Conservation (phyloP, 2,329 filamentous ascomycete genomes). For the Cladosporium sp. region DNA sequence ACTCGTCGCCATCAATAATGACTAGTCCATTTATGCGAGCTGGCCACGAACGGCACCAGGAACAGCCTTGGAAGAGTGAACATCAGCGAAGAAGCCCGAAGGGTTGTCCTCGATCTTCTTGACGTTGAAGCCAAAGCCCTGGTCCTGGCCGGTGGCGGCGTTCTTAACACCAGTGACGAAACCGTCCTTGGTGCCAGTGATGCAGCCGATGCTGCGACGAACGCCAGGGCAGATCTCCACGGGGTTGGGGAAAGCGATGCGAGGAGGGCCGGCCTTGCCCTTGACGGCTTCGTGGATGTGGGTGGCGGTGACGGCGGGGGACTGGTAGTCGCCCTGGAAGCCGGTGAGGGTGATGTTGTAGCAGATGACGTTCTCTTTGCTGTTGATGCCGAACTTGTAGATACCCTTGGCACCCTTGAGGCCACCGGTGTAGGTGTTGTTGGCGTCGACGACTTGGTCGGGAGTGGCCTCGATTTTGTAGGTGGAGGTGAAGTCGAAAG, state of each 20-base stretch:
- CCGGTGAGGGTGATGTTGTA: slow-evolving; percentile 41
- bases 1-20: not conserved
- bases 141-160: slow-evolving; percentile 43
- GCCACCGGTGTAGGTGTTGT: slow-evolving; percentile 33
- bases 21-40: not conserved
- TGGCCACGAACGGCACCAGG: slow-evolving; percentile 57
- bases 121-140: slow-evolving; percentile 52
- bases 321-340: slow-evolving; percentile 54
- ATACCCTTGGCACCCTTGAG: slow-evolving; percentile 45
- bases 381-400: slow-evolving; percentile 58
- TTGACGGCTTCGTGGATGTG: slow-evolving; percentile 55
- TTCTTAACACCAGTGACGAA: slow-evolving; percentile 47
- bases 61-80: slow-evolving; percentile 51
- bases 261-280: slow-evolving; percentile 52
- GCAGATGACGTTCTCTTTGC: slow-evolving; percentile 46
- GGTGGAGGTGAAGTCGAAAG: slow-evolving; percentile 48
- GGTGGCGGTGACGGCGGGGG: slow-evolving; percentile 54
- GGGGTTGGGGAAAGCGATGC: slow-evolving; percentile 55
- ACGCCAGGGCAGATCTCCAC: slow-evolving; percentile 35
- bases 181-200: slow-evolving; percentile 37
- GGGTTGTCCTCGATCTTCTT: slow-evolving; percentile 54
- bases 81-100: slow-evolving; percentile 53
- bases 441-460: slow-evolving; percentile 51
- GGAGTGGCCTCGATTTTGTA: slow-evolving; percentile 52
- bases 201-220: slow-evolving; percentile 44